Evolutionary conservation across 192 early-diverging fungal genomes (phyloP).

Genomic region (Backusella tarrabulga): DNA sequence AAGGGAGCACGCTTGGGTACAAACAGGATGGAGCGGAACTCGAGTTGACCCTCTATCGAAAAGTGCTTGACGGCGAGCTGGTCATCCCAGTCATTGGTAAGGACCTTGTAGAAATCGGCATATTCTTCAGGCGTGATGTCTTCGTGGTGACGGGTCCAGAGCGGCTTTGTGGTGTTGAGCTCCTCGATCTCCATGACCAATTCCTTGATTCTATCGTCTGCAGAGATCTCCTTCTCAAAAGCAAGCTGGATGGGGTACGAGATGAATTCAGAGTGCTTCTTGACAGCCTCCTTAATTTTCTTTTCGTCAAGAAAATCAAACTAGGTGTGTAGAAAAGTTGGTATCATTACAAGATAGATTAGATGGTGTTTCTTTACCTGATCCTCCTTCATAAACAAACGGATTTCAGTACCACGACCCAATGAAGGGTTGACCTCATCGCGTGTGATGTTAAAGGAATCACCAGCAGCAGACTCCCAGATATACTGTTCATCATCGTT

Average conservation of each 20-base stretch:
- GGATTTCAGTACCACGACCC: constrained; percentile 94
- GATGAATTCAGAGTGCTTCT: constrained; percentile 99
- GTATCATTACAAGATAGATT: not conserved
- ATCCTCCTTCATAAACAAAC: constrained; percentile 98
- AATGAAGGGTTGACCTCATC: constrained; percentile 86
- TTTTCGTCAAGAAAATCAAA: constrained; percentile 94
- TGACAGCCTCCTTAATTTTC: constrained; percentile 98
- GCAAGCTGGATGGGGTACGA: constrained; percentile 96
- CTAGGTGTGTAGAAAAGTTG: not conserved
- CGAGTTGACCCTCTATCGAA: constrained; percentile 98
- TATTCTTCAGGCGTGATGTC: constrained; percentile 96
- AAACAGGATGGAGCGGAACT: constrained; percentile 99
- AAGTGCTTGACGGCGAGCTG: constrained; percentile 98
- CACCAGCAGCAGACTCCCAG: constrained; percentile 89
- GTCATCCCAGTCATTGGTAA: constrained; percentile 99
- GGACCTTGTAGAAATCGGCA: constrained; percentile 96
- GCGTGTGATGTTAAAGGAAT: constrained; percentile 89
- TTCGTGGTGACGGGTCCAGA: constrained; percentile 99
- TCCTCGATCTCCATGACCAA: constrained; percentile 84
- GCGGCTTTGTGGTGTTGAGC: constrained; percentile 98
- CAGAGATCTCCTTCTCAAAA: constrained; percentile 81
- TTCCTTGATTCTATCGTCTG: constrained; percentile 67
- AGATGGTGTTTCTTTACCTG: constrained; percentile 19
- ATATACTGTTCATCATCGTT: constrained; percentile 97
- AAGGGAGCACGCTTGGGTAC: constrained; percentile 96